Base-by-base conservation (phyloP, 139 green algal species). In the Chlamydomonas eustigma region DNA sequence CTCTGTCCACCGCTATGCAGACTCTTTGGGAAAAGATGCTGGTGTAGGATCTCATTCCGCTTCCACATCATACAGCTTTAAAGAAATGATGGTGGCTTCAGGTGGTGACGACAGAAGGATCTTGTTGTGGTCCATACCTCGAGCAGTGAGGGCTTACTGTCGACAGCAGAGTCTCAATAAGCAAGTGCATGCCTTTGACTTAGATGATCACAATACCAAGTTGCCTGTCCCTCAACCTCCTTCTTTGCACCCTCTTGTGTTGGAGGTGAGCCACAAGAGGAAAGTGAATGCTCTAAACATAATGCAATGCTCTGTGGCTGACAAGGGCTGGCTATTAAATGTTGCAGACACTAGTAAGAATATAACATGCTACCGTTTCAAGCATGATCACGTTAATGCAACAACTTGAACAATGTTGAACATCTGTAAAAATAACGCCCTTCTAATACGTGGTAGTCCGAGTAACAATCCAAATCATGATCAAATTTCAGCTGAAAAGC, bases 91-190 rank as follows among this genome's bases (percentile, higher is more conserved):
- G 35, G 50, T 80, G 25, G 73, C 73, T 31, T 80, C 76, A 1
- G 76, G 50, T 0, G 66, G 66, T 4, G 76, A 80, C 44, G 76
- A 80, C n/a, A 24, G 35, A 4, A 44, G 76, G 12, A 22, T 80
- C 3, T 25, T 80, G 34, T 2, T 80, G n/a, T 80, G 76, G 76
- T 58, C 44, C 44, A 58, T 58, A 28, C 44, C 44, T 12, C 44
- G 44, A 58, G 44, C 44, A 12, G 18, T 58, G 12, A 58, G 44
- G 44, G 12, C 44, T 58, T 58, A 18, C 12, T 58, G 18, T 18
- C 44, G 12, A 18, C 12, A 18, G 44, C 12, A 18, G 44, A 12
- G 44, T 12, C 12, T 12, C 44, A 58, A 28, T 12, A 58, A 28
- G 44, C 44, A 58, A 18, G 44, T 28, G 44, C 44, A 58, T 28